Evolutionary conservation across 768 basidiomycete genomes (phyloP).

Genomic region (Royoungia palumana): DNA sequence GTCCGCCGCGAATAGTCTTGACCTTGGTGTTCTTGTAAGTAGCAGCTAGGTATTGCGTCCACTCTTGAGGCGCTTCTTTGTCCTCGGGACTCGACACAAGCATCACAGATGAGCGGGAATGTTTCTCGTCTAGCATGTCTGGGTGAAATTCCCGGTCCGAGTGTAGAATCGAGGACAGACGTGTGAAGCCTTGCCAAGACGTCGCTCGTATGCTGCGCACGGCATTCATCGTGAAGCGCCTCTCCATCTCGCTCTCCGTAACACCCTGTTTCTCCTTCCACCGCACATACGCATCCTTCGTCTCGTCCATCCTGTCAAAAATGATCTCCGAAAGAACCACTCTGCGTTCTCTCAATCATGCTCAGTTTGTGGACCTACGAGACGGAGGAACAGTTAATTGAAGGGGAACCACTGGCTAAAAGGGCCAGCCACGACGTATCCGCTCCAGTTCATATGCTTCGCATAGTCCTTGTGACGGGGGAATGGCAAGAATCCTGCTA

Average conservation of each 20-base stretch:
- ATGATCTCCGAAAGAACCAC: conserved; percentile 35
- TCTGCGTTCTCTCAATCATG: conserved; percentile 39
- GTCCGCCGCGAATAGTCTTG: conserved; percentile 46
- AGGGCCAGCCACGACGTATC: conserved; percentile 48
- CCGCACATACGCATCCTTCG: conserved; percentile 29
- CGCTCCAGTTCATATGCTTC: conserved; percentile 43
- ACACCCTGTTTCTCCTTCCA: conserved; percentile 43
- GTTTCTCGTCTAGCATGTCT: conserved; percentile 41
- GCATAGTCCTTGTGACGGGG: conserved; percentile 45
- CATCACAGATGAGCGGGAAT: conserved; percentile 43
- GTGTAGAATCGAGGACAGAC: conserved; percentile 40
- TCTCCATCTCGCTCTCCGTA: conserved; percentile 43
- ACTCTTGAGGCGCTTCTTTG: conserved; percentile 36
- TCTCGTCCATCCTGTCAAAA: conserved; percentile 41
- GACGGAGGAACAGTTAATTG: conserved; percentile 28
- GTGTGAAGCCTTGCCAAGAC: conserved; percentile 52
- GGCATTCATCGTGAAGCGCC: conserved; percentile 39
- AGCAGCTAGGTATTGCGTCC: conserved; percentile 46
- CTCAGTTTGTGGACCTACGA: conserved; percentile 36
- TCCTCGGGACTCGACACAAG: conserved; percentile 44
- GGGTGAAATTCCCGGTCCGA: conserved; percentile 51
- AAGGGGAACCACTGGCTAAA: conserved; percentile 41
- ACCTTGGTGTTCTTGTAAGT: conserved; percentile 44
- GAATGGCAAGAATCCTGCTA: conserved; percentile 46
- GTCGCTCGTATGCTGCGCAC: conserved; percentile 46